These are phyloP conservation scores for Clathrus columnatus DNA, from an alignment of 768 basidiomycete species.

Conservation along the genomic window DNA sequence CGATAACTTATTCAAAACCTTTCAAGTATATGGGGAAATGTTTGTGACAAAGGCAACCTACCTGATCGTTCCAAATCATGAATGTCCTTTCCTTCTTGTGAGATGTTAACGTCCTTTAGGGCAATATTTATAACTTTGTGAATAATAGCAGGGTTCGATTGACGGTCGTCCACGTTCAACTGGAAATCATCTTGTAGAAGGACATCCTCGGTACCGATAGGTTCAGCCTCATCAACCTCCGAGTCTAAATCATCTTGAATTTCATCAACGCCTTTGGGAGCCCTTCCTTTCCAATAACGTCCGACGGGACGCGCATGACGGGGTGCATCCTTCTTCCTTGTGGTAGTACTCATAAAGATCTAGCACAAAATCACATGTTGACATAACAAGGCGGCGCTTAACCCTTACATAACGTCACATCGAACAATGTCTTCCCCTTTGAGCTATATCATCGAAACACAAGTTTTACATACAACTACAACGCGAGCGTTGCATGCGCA, in stretches of 20 bases:
- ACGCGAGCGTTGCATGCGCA: constrained; percentile 59
- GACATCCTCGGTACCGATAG: constrained; percentile 26
- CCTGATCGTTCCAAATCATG: constrained; percentile 74
- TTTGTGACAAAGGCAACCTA: constrained; percentile 29
- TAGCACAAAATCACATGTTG: too few relatives aligned
- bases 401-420: too few relatives aligned
- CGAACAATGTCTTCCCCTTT: constrained; percentile 7
- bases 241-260: constrained; percentile 38
- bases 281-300: constrained; percentile 88
- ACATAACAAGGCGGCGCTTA: too few relatives aligned
- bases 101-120: constrained; percentile 73
- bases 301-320: constrained; percentile 73
- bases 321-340: constrained; percentile 50
- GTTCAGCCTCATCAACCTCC: constrained; percentile 37
- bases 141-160: constrained; percentile 18
- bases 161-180: constrained; percentile 14
- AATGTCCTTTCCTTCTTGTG: constrained; percentile 69
- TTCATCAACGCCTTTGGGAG: constrained; percentile 54
- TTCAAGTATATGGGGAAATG: constrained; percentile 13
- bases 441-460: constrained; percentile 6
- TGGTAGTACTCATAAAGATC: too few relatives aligned
- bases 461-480: constrained; percentile 9
- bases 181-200: constrained; percentile 21
- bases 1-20: constrained; percentile 15
- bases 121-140: constrained; percentile 61